Evolutionary conservation across 345 rosid genomes (phyloP).

Genomic region (Salix dunnii): DNA sequence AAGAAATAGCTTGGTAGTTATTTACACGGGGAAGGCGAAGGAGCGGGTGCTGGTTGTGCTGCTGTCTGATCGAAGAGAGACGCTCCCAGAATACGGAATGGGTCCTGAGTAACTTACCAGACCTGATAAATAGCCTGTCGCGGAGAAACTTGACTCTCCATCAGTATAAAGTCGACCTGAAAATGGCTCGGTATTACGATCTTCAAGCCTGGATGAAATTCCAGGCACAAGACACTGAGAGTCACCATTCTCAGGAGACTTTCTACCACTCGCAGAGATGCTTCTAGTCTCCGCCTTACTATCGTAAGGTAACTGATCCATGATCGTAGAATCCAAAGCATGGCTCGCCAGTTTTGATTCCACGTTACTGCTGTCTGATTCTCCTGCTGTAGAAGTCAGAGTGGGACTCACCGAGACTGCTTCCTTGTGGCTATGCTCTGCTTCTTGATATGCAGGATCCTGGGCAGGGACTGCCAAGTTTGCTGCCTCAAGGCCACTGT

Average conservation of each 20-base stretch:
- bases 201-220: conserved; percentile 20
- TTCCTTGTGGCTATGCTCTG: neutral
- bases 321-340: neutral
- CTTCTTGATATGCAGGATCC: conserved; percentile 1
- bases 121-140: conserved; percentile 53
- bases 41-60: conserved; percentile 91
- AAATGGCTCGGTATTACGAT: conserved; percentile 18
- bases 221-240: conserved; percentile 13
- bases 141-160: conserved; percentile 80
- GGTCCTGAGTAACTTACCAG: conserved; percentile 65
- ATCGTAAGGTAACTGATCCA: conserved; percentile 17
- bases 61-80: conserved; percentile 83
- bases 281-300: conserved; percentile 30
- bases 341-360: conserved; percentile 1
- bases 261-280: conserved; percentile 24
- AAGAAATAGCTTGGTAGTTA: conserved; percentile 3
- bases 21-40: conserved; percentile 87
- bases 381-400: neutral
- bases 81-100: conserved; percentile 63
- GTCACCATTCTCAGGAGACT: conserved; percentile 17
- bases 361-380: conserved; percentile 13
- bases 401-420: neutral
- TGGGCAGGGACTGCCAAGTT: neutral
- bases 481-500: neutral
- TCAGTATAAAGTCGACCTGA: conserved; percentile 24